These are phyloP conservation scores for Paramecium tetraurelia DNA, from an alignment of 73 alveolate genomes.

Conservation along the genomic window DNA sequence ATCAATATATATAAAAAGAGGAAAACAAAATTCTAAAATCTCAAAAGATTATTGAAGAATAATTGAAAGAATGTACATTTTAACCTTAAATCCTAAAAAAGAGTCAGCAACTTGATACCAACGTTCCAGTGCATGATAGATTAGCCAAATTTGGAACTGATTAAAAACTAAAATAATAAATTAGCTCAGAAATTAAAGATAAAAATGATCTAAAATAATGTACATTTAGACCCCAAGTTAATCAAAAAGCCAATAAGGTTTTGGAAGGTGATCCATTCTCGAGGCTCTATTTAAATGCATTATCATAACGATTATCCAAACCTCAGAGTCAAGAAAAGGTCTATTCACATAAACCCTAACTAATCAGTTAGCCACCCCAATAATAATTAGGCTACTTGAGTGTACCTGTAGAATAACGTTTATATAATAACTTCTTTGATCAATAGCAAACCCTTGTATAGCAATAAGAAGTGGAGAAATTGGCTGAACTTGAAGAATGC, in stretches of 20 bases:
- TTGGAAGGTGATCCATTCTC: background rate
- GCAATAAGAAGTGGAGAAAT: background rate
- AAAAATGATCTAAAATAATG: background rate
- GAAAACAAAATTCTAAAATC: background rate
- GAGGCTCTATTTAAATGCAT: background rate
- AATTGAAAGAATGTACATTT: conserved; percentile 24
- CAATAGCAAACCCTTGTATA: background rate
- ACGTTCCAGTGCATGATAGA: background rate
- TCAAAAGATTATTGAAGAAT: background rate
- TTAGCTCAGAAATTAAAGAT: background rate
- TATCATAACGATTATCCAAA: background rate
- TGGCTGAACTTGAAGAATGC: background rate
- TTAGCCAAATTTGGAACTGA: background rate
- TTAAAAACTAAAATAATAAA: background rate
- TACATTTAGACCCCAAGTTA: background rate
- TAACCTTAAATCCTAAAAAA: background rate
- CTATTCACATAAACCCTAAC: background rate
- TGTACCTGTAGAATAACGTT: background rate
- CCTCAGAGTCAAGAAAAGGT: background rate
- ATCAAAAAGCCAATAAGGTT: background rate
- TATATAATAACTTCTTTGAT: background rate
- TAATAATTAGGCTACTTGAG: background rate
- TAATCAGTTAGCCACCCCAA: background rate
- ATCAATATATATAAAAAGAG: background rate
- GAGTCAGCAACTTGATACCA: background rate